Conservation (phyloP, 2,329 filamentous ascomycete genomes). For the Podosphaera aphanis region DNA sequence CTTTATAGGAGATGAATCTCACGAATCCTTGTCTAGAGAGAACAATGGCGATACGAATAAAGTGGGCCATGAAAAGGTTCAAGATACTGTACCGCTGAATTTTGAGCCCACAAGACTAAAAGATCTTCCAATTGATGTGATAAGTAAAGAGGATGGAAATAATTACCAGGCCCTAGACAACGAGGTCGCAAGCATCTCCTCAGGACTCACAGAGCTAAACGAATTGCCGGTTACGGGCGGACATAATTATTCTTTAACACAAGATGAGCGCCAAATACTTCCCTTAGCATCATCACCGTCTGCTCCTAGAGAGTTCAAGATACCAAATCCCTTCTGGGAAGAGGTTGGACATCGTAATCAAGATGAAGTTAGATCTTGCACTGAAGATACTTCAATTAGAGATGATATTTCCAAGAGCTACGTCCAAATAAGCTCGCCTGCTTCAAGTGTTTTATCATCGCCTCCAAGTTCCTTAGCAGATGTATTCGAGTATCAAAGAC, state of each 20-base stretch:
- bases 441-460: slow-evolving; percentile 13
- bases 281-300: slow-evolving; percentile 2
- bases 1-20: background rate
- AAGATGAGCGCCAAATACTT: background rate
- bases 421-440: slow-evolving; percentile 17
- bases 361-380: background rate
- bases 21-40: background rate
- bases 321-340: slow-evolving; percentile 4
- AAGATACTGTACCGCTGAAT: background rate
- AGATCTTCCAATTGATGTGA: background rate
- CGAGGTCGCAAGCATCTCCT: background rate
- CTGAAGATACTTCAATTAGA: slow-evolving; percentile 2
- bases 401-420: slow-evolving; percentile 20
- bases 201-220: background rate
- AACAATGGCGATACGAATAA: background rate
- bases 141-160: background rate
- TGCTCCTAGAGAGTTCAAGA: slow-evolving; percentile 4
- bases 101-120: background rate
- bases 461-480: slow-evolving; percentile 3
- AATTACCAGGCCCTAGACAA: background rate
- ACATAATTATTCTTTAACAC: background rate
- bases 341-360: background rate
- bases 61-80: background rate
- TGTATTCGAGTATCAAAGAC: background rate
- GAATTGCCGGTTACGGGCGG: background rate